Conservation (phyloP, 495 filamentous ascomycete species). For the Cercophora samala region DNA sequence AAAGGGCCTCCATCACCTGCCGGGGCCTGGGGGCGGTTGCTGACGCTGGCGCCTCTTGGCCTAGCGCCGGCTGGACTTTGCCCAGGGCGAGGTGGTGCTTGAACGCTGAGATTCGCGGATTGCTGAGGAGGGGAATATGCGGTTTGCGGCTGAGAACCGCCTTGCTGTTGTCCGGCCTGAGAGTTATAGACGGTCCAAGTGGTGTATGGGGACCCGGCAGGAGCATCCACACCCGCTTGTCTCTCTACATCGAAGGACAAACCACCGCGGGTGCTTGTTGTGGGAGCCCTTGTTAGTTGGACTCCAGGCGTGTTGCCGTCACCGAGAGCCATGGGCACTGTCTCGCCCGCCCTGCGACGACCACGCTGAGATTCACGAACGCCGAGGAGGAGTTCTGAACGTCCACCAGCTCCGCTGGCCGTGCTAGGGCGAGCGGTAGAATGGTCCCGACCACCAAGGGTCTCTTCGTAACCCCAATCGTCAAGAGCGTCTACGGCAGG, state of each 20-base stretch:
- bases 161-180: conserved; percentile 1
- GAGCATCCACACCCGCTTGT: conserved; percentile 24
- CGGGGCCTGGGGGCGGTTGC: conserved; percentile 7
- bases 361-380: conserved; percentile 43
- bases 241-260: conserved; percentile 31
- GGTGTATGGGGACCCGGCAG: conserved; percentile 26
- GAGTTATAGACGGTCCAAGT: conserved; percentile 18
- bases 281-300: conserved; percentile 35
- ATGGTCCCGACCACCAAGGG: conserved; percentile 29
- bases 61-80: conserved; percentile 18
- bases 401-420: conserved; percentile 24
- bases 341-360: conserved; percentile 45
- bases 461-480: conserved; percentile 44
- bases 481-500: conserved; percentile 37
- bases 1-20: not conserved
- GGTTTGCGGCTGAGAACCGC: conserved; percentile 12
- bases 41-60: conserved; percentile 29
- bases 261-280: conserved; percentile 13
- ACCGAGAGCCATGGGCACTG: conserved; percentile 28
- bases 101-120: conserved; percentile 14
- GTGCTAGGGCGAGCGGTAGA: conserved; percentile 33
- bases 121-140: conserved; percentile 4
- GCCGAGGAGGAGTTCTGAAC: conserved; percentile 25
- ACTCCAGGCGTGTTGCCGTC: conserved; percentile 28
- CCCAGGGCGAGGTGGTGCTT: conserved; percentile 1